phyloP scores from a whole-genome alignment of 768 basidiomycete genomes.

The Termitomyces sp. region DNA sequence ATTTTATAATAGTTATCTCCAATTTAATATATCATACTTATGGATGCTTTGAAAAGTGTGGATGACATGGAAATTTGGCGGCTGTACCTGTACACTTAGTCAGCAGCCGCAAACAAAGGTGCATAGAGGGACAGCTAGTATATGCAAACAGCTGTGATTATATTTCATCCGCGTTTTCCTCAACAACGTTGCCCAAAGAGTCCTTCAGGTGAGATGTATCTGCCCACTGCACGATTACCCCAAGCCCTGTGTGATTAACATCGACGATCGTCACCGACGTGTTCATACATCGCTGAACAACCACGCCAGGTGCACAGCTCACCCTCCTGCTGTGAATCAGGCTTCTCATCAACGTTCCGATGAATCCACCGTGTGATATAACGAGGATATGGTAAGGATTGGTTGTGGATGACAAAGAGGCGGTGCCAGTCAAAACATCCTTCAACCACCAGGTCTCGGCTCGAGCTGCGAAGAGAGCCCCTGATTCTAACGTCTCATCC shows the following conservation, averaged over 20 bases:
- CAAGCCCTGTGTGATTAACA: constrained; percentile 30
- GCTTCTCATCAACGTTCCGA: constrained; percentile 43
- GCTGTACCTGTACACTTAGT: too few relatives aligned
- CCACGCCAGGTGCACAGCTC: constrained; percentile 28
- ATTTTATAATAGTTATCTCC: too few relatives aligned
- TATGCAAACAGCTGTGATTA: not conserved
- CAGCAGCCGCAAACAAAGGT: too few relatives aligned
- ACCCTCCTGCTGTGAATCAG: constrained; percentile 38
- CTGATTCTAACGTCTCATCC: constrained; percentile 32
- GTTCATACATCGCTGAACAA: constrained; percentile 38
- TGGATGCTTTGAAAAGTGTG: too few relatives aligned
- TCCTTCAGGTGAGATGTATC: constrained; percentile 46
- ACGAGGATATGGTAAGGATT: constrained; percentile 44
- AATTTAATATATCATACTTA: too few relatives aligned
- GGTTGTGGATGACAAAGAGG: constrained; percentile 16
- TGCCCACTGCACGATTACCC: constrained; percentile 45
- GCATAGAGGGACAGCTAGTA: too few relatives aligned
- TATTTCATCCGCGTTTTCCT: constrained; percentile 48
- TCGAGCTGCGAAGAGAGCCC: constrained; percentile 38
- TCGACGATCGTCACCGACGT: constrained; percentile 58
- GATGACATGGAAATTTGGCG: too few relatives aligned
- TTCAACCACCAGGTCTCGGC: constrained; percentile 57
- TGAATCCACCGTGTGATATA: constrained; percentile 63
- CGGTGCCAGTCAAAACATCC: constrained; percentile 27
- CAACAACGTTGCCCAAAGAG: constrained; percentile 23